Evolutionary conservation across 805 yeast species (phyloP).

Genomic region (Zygosaccharomyces siamensis): DNA sequence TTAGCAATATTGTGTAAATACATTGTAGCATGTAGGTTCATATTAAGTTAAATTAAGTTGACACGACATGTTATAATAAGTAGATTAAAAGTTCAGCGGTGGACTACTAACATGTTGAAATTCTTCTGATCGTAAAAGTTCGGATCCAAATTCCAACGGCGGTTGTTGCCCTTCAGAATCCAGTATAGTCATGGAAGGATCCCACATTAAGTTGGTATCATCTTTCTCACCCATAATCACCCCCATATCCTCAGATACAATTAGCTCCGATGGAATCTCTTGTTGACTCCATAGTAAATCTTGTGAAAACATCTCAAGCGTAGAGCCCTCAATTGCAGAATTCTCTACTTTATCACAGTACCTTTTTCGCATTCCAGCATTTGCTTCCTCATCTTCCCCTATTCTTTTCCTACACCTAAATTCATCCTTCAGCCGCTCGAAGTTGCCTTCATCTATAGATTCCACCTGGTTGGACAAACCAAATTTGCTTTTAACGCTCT

Average conservation of each 20-base stretch:
- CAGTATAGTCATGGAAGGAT: background rate
- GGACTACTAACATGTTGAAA: slow-evolving; percentile 12
- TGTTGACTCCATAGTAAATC: slow-evolving; percentile 6
- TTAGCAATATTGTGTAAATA: slow-evolving; percentile 4
- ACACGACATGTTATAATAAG: background rate
- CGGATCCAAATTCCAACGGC: background rate
- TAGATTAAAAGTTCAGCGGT: slow-evolving; percentile 3
- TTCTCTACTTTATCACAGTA: slow-evolving; percentile 6
- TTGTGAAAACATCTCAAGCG: slow-evolving; percentile 5
- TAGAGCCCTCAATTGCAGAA: slow-evolving; percentile 9
- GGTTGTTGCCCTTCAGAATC: background rate
- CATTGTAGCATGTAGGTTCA: background rate
- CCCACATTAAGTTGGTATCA: background rate
- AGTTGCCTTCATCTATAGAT: slow-evolving; percentile 8
- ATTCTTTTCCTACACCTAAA: background rate
- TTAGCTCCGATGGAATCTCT: background rate
- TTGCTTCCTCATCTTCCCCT: background rate
- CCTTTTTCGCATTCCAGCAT: slow-evolving; percentile 1
- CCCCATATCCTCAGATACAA: slow-evolving; percentile 10
- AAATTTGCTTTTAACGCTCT: slow-evolving; percentile 3
- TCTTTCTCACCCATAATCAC: too few relatives aligned
- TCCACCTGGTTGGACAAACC: slow-evolving; percentile 12
- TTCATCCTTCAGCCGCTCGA: slow-evolving; percentile 1
- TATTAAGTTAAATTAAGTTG: background rate
- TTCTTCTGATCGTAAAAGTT: background rate